Base-by-base conservation (phyloP, 768 basidiomycete genomes). In the Lepiota subincarnata region DNA sequence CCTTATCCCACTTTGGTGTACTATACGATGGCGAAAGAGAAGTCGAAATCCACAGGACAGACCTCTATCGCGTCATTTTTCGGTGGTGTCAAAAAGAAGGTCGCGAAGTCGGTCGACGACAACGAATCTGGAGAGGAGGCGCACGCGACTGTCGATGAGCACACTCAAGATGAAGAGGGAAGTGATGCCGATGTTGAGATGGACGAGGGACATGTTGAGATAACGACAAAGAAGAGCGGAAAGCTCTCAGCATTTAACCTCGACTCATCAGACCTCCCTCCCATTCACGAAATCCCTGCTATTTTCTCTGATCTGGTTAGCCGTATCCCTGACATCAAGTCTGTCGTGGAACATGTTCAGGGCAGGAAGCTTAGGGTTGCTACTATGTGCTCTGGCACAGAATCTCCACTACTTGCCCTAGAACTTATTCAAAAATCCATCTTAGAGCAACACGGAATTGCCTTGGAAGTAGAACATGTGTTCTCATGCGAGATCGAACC, bases 401-500 rank as follows among this genome's bases (percentile, higher is more conserved):
- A 98, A 64, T 92, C 92, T 1, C 95, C 95, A 47, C 79, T 98
- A 19, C 83, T 97, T 34, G 95, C 95, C 12, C 75, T 98, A 42
- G 86, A 89, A 26, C 71, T 95, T 56, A 91, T 97, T 41, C 84
- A 85, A 53, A 82, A 86, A 55, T 81, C 86, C 4, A 80, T 96
- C 59, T 69, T 81, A 26, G 82, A 85, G 26, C 86, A 86, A 59
- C 81, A 83, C 59, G 79, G 73, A 2, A 60, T 87, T 48, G 71
- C 77, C 1, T 70, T 97, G 52, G 79, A 86, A 20, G 75, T 92
- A 48, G 89, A 95, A 66, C 94, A 97, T 68, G 91, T 95, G 40
- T 96, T 97, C 71, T 96, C 93, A 1, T 97, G 93, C 69, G 93
- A 97, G 71, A 96, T 97, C 52, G 94, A 94, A 64, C 93, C 94